phyloP scores from a whole-genome alignment of 1,139 yeast genomes.

The Candida smagusa region DNA sequence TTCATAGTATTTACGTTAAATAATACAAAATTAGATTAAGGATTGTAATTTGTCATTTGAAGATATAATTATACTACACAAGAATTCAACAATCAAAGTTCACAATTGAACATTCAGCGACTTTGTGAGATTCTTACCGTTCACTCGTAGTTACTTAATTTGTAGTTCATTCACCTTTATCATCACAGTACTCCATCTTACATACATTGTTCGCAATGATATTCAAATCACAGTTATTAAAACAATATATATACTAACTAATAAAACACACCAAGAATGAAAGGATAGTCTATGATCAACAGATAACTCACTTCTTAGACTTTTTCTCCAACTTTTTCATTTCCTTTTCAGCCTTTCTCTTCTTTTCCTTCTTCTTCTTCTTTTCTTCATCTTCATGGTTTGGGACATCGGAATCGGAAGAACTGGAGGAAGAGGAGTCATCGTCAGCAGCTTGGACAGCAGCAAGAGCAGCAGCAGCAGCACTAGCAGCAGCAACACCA shows the following conservation, averaged over 20 bases:
- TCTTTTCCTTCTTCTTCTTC: conserved; percentile 8
- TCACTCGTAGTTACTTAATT: no score
- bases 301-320: conserved; percentile 7
- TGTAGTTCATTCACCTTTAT: no score
- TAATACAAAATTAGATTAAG: no score
- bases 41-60: no score
- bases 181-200: no score
- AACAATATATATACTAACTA: conserved; percentile 3
- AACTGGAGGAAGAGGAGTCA: conserved; percentile 8
- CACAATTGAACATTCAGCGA: no score
- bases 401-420: not conserved
- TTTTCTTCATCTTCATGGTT: conserved; percentile 2
- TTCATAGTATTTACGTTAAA: no score
- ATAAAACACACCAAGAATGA: conserved; percentile 3
- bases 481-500: conserved; percentile 11
- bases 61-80: no score
- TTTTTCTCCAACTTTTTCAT: conserved; percentile 14
- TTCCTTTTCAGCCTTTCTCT: conserved; percentile 11
- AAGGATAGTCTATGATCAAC: not conserved
- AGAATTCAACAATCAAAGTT: no score
- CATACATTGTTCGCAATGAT: no score
- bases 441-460: conserved; percentile 10
- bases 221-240: not conserved
- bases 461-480: conserved; percentile 14
- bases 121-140: no score